Conservation (phyloP, 148 eudicot genomes). For the Chenopodium album region DNA sequence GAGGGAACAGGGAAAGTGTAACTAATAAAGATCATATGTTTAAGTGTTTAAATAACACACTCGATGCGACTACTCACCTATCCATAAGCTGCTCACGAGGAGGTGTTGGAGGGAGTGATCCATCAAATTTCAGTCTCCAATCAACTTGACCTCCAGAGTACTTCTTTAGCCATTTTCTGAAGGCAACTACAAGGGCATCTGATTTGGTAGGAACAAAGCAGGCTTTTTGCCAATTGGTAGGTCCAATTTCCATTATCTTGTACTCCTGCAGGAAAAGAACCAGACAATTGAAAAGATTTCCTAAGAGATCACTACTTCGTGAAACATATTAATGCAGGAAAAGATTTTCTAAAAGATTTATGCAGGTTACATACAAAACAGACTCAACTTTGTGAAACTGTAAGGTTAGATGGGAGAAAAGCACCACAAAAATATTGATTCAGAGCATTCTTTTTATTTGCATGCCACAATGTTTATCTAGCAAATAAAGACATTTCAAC, state of each 20-base stretch:
- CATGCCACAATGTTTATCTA: not conserved
- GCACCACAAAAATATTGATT: not conserved
- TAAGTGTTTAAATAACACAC: no score
- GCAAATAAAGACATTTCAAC: not conserved
- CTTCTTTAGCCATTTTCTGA: slow-evolving; percentile 77
- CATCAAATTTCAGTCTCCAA: slow-evolving; percentile 58
- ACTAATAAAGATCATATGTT: no score
- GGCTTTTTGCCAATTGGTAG: slow-evolving; percentile 74
- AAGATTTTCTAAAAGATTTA: no score
- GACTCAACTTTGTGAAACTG: no score
- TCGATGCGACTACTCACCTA: slow-evolving; percentile 40
- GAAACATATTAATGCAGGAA: no score
- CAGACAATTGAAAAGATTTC: not conserved
- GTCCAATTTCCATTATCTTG: slow-evolving; percentile 60
- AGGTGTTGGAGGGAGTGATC: slow-evolving; percentile 67
- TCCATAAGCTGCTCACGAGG: slow-evolving; percentile 78
- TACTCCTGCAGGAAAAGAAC: slow-evolving; percentile 47
- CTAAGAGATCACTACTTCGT: no score
- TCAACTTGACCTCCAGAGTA: slow-evolving; percentile 62
- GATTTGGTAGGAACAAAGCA: slow-evolving; percentile 82
- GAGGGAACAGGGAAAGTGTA: no score
- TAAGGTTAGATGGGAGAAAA: no score
- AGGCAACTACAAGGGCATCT: slow-evolving; percentile 62
- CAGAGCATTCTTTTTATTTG: not conserved
- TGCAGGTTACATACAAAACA: no score